Evolutionary conservation across 2,329 filamentous ascomycete genomes (phyloP), one percentile per base, ranked within the genome.

Genomic region (Emydomyces testavorans): DNA sequence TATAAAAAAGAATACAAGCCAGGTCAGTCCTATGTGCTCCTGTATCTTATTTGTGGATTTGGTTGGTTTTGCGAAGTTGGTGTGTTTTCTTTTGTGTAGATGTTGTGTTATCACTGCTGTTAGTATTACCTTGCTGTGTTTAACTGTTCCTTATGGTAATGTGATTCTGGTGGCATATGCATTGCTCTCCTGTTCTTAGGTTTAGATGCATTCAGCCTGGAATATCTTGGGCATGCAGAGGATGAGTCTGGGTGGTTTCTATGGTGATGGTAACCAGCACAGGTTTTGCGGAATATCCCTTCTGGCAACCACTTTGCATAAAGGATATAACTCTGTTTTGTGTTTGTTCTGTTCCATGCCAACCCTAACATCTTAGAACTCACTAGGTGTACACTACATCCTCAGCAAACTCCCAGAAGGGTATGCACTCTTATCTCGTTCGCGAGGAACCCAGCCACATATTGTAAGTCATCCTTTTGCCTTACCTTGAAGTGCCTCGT

Each of bases 381-480:
- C 4, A 6, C 29, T 15, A 71, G 69, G 68, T 2, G 58, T 69
- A 8, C 60, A 59, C 1, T 79, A 79, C 57, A 65, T 62, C 1
- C 64, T 82, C 0, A 69, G 78, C 46, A 57, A 59, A 13, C 60
- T 81, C 0, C 78, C 78, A 1, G 58, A 67, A 2, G 76, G 76
- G 2, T 82, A 78, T 57, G 63, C 61, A 0, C 56, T 78, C 0
- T 74, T 71, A 55, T 68, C 77, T 40, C 68, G 71, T 21, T 62
- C 68, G 1, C 68, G 76, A n/a, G 56, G 56, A 2, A 65, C 56
- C 2, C 61, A 67, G 34, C 65, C 48, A 40, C 49, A 49, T 0
- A 56, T 60, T 39, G 65, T 69, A 34, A 58, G 41, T 36, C 31
- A 45, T 16, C 16, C 29, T 24, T 34, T 20, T 11, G 21, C 24